phyloP scores from a whole-genome alignment of 1,284 basidiomycete genomes.

The Sporisorium scitamineum region DNA sequence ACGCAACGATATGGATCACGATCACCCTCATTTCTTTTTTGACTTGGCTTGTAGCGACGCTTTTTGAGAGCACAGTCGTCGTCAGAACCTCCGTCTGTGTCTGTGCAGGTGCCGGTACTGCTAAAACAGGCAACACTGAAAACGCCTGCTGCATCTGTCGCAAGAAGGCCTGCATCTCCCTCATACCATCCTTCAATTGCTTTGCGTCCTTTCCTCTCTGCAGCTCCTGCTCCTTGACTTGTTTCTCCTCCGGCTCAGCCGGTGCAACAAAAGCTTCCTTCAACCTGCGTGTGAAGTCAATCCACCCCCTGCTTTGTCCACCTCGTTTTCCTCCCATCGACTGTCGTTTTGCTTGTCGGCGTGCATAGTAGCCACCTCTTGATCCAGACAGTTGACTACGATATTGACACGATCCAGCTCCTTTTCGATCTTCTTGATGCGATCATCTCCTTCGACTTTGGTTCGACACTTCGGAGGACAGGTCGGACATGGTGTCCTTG shows the following conservation, averaged over 20 bases:
- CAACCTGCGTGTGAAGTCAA: background rate
- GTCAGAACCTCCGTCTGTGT: background rate
- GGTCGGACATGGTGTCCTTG: slow-evolving; percentile 4
- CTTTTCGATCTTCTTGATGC: slow-evolving; percentile 1
- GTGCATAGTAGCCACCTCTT: slow-evolving; percentile 1
- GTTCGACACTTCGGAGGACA: background rate
- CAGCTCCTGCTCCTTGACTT: slow-evolving; percentile 3
- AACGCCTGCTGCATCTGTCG: slow-evolving; percentile 8
- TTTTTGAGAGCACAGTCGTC: too few species aligned
- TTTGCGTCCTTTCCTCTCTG: background rate
- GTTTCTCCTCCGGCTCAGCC: slow-evolving; percentile 11
- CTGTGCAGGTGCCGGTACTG: background rate
- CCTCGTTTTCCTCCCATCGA: background rate
- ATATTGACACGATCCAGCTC: background rate
- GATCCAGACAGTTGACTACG: slow-evolving; percentile 1
- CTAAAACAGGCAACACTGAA: slow-evolving; percentile 2
- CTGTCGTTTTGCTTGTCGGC: background rate
- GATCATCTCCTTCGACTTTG: slow-evolving; percentile 2
- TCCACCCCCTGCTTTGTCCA: background rate
- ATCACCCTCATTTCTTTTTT: too few species aligned
- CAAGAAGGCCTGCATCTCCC: slow-evolving; percentile 5
- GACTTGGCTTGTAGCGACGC: too few species aligned
- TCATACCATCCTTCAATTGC: slow-evolving; percentile 5
- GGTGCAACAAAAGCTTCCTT: slow-evolving; percentile 9
- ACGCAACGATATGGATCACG: too few species aligned